A percentile compares a stretch with the other conserved stretches of the same genome.
These are phyloP conservation scores for Allium fistulosum DNA, from an alignment of 106 monocot species.

Conservation along the genomic window DNA sequence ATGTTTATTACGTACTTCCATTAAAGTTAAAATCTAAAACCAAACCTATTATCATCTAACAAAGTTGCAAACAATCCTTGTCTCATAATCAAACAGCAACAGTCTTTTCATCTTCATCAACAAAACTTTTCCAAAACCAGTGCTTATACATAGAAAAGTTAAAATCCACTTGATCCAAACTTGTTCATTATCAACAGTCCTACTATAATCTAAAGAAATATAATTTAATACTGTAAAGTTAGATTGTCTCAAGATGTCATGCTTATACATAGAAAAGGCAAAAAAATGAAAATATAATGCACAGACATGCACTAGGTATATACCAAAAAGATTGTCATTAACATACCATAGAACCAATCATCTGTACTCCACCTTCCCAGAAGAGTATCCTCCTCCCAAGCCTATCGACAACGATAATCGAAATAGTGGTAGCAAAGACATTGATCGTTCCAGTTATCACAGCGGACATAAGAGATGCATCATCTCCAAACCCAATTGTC, in stretches of 20 bases:
- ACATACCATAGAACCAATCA: slow-evolving; percentile 10
- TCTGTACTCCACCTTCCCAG: slow-evolving; percentile 14
- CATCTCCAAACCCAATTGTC: slow-evolving; percentile 42
- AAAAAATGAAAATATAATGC: not conserved
- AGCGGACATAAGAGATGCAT: slow-evolving; percentile 47
- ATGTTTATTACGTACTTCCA: too few species aligned
- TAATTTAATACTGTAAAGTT: not conserved
- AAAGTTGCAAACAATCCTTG: too few species aligned
- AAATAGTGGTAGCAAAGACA: slow-evolving; percentile 28
- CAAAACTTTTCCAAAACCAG: slow-evolving; percentile 16
- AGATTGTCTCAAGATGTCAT: too few species aligned
- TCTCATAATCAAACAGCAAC: too few species aligned
- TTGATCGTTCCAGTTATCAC: slow-evolving; percentile 49
- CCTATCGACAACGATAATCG: slow-evolving; percentile 21
- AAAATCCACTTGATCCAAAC: slow-evolving; percentile 11
- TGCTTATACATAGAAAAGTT: slow-evolving; percentile 16
- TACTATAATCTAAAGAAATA: not conserved
- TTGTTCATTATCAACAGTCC: slow-evolving; percentile 5
- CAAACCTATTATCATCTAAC: too few species aligned
- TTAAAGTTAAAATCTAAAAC: too few species aligned
- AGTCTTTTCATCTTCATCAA: not conserved
- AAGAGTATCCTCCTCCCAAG: slow-evolving; percentile 12
- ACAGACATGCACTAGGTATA: not conserved
- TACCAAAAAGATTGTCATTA: not conserved
- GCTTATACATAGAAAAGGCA: not conserved